Conservation (phyloP, 805 yeast species). For the Isabelozyma heimii region DNA sequence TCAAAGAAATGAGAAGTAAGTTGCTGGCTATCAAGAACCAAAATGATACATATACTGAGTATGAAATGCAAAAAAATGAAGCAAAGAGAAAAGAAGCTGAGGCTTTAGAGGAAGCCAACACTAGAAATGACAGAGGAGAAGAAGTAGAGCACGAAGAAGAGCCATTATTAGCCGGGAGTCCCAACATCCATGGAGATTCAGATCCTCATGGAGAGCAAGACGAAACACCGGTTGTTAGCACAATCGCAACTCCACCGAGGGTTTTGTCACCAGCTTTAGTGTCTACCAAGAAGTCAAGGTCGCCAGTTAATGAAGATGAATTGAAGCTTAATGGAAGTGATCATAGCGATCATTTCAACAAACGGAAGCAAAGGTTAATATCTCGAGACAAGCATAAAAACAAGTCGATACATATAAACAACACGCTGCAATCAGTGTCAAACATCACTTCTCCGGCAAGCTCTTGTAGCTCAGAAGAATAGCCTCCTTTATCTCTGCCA, state of each 20-base stretch:
- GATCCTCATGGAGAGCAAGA: slow-evolving; percentile 2
- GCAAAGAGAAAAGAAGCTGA: slow-evolving; percentile 1
- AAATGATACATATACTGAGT: slow-evolving; percentile 4
- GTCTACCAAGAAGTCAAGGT: slow-evolving; percentile 4
- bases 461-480: neutral
- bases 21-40: slow-evolving; percentile 14
- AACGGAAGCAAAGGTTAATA: slow-evolving; percentile 22
- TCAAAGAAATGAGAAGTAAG: slow-evolving; percentile 8
- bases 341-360: slow-evolving; percentile 12
- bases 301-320: slow-evolving; percentile 8
- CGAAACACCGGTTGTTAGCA: neutral
- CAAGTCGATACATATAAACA: slow-evolving; percentile 21
- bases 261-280: neutral
- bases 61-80: neutral
- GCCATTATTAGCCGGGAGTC: neutral
- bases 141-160: slow-evolving; percentile 2
- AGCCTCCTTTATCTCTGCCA: too few relatives aligned
- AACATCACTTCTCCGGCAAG: slow-evolving; percentile 1
- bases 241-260: neutral
- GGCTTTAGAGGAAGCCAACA: neutral
- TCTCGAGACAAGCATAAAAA: slow-evolving; percentile 20
- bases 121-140: slow-evolving; percentile 1
- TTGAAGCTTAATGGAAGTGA: slow-evolving; percentile 4
- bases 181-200: neutral
- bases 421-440: neutral